Base-by-base conservation (phyloP, 1,284 basidiomycete species). In the Apiotrichum akiyoshidainum region DNA sequence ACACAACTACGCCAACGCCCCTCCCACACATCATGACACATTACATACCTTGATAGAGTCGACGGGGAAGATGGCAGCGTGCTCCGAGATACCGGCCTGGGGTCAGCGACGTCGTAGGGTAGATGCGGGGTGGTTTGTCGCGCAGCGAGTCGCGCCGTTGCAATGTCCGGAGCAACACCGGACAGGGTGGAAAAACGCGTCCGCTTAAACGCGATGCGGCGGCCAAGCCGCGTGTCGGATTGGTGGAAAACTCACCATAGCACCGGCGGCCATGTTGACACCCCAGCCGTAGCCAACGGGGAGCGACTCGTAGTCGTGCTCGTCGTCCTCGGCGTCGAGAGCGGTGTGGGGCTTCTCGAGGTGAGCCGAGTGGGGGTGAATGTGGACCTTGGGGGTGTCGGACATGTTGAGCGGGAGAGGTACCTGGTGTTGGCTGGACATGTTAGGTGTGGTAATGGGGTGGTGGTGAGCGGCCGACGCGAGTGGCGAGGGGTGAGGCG, bases 1-100 rank as follows among this genome's bases (percentile, higher is more conserved):
- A 31, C 26, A 31, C 26, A 31, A 31, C 26, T 4, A 3, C 4
- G 26, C 26, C 26, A 31, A 31, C 26, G 26, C 26, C 26, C 26
- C 26, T n/a, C 26, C 26, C 4, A 31, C 26, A 31, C 26, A 31
- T 31, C 45, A 46, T 12, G 21, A 3, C n/a, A 51, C 16, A 19
- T 11, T 21, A 33, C 86, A 65, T 60, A 91, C 95, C 83, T 99
- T 98, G 77, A 99, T 96, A 70, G 91, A 93, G 80, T 99, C 96
- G 64, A 99, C 83, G 5, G 96, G 96, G 75, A 92, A 99, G 89
- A 99, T 99, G 74, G 96, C 92, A 31, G 94, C 91, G 80, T 99
- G 96, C 78, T 99, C 96, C 56, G 92, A 93, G 69, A 99, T 99
- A 62, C 96, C 96, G 67, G 96, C 95, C 91, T 94, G 6, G 58